Evolutionary conservation across 2,329 filamentous ascomycete genomes (phyloP).

Genomic region (Pochonia chlamydosporia): DNA sequence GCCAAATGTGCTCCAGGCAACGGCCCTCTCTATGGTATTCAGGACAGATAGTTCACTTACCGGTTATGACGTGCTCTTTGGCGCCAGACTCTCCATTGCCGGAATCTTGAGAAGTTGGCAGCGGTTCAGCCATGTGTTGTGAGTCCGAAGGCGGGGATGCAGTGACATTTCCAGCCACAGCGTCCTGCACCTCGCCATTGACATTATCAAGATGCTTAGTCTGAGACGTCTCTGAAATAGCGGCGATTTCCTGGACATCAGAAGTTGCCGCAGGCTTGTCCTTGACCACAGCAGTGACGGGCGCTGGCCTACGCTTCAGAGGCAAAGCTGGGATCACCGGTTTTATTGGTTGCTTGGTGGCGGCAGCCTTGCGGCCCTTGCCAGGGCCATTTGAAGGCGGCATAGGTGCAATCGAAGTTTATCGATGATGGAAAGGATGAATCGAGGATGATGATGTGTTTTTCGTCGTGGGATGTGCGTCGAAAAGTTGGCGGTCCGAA

Average conservation of each 20-base stretch:
- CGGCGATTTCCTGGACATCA: not conserved
- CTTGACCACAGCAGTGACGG: slow-evolving; percentile 15
- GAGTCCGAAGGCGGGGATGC: not conserved
- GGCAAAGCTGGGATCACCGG: slow-evolving; percentile 33
- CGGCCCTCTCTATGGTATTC: not conserved
- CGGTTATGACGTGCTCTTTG: not conserved
- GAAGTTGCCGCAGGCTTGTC: slow-evolving; percentile 12
- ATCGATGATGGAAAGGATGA: not conserved
- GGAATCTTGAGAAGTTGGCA: not conserved
- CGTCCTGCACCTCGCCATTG: slow-evolving; percentile 1
- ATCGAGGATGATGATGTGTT: not conserved
- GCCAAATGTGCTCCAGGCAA: not conserved
- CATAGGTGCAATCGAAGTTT: slow-evolving; percentile 17
- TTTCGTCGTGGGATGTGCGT: not conserved
- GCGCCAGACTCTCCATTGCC: not conserved
- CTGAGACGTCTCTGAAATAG: not conserved
- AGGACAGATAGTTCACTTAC: not conserved
- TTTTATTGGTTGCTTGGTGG: slow-evolving; percentile 24
- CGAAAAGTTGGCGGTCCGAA: not conserved
- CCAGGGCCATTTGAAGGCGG: slow-evolving; percentile 26
- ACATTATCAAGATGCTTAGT: not conserved
- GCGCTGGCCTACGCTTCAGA: slow-evolving; percentile 31
- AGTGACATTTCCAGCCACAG: not conserved
- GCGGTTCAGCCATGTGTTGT: slow-evolving; percentile 1
- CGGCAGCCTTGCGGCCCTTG: slow-evolving; percentile 24